These are phyloP conservation scores for Phytophthora brassicae DNA, from an alignment of 352 stramenopile species.

Conservation along the genomic window DNA sequence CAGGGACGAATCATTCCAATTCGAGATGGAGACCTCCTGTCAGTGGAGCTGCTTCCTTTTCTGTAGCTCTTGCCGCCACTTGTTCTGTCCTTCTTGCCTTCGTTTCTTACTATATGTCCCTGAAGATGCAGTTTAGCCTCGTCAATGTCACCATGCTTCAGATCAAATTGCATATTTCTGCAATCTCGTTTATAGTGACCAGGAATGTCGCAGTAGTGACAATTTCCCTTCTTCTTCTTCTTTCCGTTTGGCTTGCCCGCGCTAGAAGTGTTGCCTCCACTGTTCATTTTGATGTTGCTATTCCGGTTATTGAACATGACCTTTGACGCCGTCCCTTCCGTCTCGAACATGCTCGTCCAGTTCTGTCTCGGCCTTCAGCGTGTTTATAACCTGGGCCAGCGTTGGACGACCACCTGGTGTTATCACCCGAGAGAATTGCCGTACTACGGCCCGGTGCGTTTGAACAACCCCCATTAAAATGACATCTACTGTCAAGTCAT, in stretches of 20 bases:
- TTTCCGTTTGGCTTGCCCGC: not conserved
- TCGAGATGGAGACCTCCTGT: not conserved
- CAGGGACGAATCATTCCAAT: not conserved
- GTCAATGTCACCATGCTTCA: not conserved
- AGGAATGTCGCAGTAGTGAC: not conserved
- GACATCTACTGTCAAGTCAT: conserved; percentile 1
- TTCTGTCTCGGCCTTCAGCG: conserved; percentile 5
- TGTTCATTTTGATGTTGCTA: not conserved
- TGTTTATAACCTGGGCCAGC: conserved; percentile 3
- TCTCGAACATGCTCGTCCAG: conserved; percentile 1
- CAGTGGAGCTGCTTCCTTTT: not conserved
- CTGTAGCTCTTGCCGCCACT: too few species aligned
- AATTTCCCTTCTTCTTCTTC: not conserved
- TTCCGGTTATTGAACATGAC: not conserved
- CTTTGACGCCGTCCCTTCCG: not conserved
- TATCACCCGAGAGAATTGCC: not conserved
- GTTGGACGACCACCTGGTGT: not conserved
- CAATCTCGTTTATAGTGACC: not conserved
- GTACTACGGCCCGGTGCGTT: not conserved
- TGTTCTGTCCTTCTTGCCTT: not conserved
- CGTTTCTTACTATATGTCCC: not conserved
- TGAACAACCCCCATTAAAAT: conserved; percentile 7
- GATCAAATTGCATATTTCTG: not conserved
- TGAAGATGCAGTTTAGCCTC: not conserved
- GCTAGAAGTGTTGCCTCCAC: not conserved